Conservation (phyloP, 352 stramenopile genomes). For the Pythium phragmitis region DNA sequence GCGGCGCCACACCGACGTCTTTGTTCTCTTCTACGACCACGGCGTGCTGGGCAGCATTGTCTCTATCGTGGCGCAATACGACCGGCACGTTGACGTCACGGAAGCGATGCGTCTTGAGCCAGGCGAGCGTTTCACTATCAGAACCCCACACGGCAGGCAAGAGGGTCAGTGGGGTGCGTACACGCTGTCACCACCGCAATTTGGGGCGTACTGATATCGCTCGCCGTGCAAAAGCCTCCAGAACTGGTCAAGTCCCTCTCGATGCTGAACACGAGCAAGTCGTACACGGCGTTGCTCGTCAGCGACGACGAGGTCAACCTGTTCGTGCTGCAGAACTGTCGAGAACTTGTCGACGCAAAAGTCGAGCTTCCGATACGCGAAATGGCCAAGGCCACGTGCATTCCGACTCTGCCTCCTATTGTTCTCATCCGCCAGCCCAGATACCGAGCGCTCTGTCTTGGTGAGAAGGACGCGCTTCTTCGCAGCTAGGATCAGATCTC, state of each 20-base stretch:
- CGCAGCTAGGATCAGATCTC: slow-evolving; percentile 45
- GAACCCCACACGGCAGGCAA: not conserved
- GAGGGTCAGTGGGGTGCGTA: not conserved
- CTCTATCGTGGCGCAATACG: slow-evolving; percentile 6
- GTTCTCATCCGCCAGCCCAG: not conserved
- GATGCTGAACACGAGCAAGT: slow-evolving; percentile 37
- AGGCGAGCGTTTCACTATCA: slow-evolving; percentile 54
- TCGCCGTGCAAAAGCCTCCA: slow-evolving; percentile 53
- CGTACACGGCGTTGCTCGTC: slow-evolving; percentile 38
- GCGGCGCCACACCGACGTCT: slow-evolving; percentile 51
- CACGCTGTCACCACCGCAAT: not conserved
- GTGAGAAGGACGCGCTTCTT: slow-evolving; percentile 72
- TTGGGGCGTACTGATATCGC: slow-evolving; percentile 27
- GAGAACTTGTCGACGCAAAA: slow-evolving; percentile 46
- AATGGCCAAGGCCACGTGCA: not conserved
- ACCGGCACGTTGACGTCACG: slow-evolving; percentile 68
- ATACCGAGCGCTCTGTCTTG: slow-evolving; percentile 1
- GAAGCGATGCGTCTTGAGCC: slow-evolving; percentile 63
- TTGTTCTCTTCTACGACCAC: slow-evolving; percentile 18
- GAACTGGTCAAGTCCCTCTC: slow-evolving; percentile 50
- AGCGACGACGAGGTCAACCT: slow-evolving; percentile 28
- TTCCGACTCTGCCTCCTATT: not conserved
- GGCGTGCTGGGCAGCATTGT: not conserved
- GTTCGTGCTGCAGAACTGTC: slow-evolving; percentile 32
- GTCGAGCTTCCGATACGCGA: slow-evolving; percentile 48